Percentiles rank a stretch among this genome's conserved stretches.
Conservation (phyloP, 805 yeast genomes). For the Candida adriatica region DNA sequence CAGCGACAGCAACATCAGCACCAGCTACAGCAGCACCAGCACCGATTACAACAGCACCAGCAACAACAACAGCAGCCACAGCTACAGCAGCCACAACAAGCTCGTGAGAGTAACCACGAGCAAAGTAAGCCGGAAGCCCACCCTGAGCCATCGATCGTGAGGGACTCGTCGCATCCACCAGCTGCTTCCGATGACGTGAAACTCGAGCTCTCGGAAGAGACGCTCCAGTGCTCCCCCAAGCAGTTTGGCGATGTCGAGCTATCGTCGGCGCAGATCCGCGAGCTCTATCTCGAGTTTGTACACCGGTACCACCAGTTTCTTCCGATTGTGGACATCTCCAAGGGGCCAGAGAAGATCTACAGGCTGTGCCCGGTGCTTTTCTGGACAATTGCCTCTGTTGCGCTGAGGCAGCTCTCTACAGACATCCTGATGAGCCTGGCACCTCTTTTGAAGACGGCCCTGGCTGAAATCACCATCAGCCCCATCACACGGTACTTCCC, state of each 20-base stretch:
- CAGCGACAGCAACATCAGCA: neutral
- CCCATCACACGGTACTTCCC: slow-evolving; percentile 86
- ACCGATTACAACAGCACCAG: neutral
- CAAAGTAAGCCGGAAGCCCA: neutral
- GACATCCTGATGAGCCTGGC: slow-evolving; percentile 49
- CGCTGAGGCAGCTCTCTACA: slow-evolving; percentile 57
- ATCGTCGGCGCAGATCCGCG: slow-evolving; percentile 51
- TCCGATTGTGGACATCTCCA: slow-evolving; percentile 77
- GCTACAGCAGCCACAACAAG: neutral
- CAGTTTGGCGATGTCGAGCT: slow-evolving; percentile 63
- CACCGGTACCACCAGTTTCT: slow-evolving; percentile 75
- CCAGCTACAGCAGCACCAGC: neutral
- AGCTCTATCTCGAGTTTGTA: slow-evolving; percentile 63
- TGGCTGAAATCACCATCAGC: slow-evolving; percentile 83
- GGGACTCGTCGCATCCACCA: slow-evolving; percentile 18
- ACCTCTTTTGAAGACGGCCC: slow-evolving; percentile 62
- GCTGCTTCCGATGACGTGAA: slow-evolving; percentile 7
- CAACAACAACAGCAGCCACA: neutral
- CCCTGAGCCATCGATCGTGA: slow-evolving; percentile 21
- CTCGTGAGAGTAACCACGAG: too few relatives aligned
- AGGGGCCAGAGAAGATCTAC: slow-evolving; percentile 79
- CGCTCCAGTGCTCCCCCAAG: slow-evolving; percentile 56
- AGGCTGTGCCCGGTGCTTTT: slow-evolving; percentile 80
- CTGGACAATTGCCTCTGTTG: slow-evolving; percentile 89
- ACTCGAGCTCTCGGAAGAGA: slow-evolving; percentile 27